phyloP scores from a whole-genome alignment of 768 basidiomycete genomes.

The Kwoniella sp. region DNA sequence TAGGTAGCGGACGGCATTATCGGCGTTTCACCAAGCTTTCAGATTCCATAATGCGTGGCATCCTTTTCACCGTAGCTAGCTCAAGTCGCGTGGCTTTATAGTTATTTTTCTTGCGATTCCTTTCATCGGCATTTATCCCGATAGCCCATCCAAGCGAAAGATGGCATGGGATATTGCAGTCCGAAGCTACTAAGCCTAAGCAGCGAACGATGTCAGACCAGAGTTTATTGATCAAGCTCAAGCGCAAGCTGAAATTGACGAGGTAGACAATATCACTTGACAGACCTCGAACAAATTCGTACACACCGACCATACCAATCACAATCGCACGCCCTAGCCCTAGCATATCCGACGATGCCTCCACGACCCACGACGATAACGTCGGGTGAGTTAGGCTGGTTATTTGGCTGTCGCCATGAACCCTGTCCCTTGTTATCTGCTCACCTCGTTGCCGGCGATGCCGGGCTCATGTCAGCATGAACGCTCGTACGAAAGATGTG shows the following conservation, averaged over 20 bases:
- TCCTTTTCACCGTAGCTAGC: neutral
- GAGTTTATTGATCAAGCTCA: no score
- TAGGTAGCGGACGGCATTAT: conserved; percentile 32
- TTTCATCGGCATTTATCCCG: conserved; percentile 11
- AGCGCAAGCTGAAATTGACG: no score
- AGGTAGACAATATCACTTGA: no score
- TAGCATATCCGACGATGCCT: no score
- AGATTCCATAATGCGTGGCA: conserved; percentile 2
- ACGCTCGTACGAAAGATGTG: no score
- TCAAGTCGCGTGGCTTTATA: neutral
- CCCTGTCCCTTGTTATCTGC: neutral
- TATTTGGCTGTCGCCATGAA: neutral
- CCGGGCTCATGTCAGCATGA: no score
- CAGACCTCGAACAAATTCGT: no score
- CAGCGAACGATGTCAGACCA: neutral
- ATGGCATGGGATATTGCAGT: neutral
- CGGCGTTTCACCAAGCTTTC: conserved; percentile 12
- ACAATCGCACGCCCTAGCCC: no score
- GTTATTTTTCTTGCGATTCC: neutral
- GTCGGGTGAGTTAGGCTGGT: conserved; percentile 1
- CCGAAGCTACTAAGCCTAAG: no score
- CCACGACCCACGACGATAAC: conserved; percentile 8
- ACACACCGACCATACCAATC: conserved; percentile 1
- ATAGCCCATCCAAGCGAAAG: neutral
- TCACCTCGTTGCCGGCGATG: no score